These are phyloP conservation scores for Boletus eberwhitei DNA, from an alignment of 768 basidiomycete species.

Conservation along the genomic window DNA sequence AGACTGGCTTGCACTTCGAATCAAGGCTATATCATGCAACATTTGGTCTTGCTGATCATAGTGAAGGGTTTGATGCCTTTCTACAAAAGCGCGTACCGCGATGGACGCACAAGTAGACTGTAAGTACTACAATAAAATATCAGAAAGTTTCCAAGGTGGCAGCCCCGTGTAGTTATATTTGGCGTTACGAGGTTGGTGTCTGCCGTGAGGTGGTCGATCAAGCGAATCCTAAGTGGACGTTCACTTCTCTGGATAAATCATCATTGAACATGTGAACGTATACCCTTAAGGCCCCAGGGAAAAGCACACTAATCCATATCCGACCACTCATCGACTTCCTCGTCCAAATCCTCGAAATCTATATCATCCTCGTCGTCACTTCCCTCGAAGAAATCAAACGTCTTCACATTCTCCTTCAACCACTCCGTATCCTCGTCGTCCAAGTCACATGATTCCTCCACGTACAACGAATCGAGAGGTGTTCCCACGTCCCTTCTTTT, in stretches of 20 bases:
- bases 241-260: not conserved
- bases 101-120: conserved; percentile 40
- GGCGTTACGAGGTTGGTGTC: not conserved
- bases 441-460: conserved; percentile 47
- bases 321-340: conserved; percentile 15
- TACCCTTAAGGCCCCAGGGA: too few relatives aligned
- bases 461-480: conserved; percentile 44
- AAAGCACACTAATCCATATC: conserved; percentile 2
- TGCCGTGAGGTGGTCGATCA: not conserved
- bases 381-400: conserved; percentile 55
- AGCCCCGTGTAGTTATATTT: not conserved
- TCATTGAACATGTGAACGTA: not conserved
- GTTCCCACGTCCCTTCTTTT: conserved; percentile 39
- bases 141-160: not conserved
- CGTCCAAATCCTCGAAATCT: conserved; percentile 25
- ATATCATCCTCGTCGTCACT: conserved; percentile 43
- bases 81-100: conserved; percentile 42
- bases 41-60: conserved; percentile 47
- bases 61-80: conserved; percentile 49
- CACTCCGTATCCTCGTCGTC: conserved; percentile 43
- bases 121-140: not conserved
- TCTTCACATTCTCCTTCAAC: conserved; percentile 48
- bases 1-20: conserved; percentile 45
- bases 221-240: not conserved
- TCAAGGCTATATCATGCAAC: conserved; percentile 47